phyloP scores from a whole-genome alignment of 768 basidiomycete genomes.

The Floccularia luteovirens region DNA sequence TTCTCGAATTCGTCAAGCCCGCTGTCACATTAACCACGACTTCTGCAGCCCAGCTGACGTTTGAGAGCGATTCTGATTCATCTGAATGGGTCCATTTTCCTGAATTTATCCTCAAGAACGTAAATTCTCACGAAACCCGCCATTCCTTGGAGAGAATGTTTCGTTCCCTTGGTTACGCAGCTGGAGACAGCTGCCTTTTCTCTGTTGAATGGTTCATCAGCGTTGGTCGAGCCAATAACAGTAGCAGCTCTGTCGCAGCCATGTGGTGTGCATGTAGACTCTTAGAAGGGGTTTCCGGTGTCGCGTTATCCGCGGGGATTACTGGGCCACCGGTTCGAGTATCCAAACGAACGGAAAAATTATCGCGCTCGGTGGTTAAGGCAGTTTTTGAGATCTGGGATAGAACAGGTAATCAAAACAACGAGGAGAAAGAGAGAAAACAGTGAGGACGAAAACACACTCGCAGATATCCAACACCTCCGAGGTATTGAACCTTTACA shows the following conservation, averaged over 20 bases:
- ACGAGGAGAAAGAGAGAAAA: conserved; percentile 10
- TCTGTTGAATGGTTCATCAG: conserved; percentile 80
- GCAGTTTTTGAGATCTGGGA: conserved; percentile 72
- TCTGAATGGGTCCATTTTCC: conserved; percentile 44
- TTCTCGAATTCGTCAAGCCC: conserved; percentile 68
- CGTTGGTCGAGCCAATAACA: conserved; percentile 37
- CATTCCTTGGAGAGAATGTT: conserved; percentile 66
- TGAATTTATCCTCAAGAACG: conserved; percentile 45
- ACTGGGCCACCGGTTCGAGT: conserved; percentile 17
- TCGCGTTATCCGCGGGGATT: conserved; percentile 30
- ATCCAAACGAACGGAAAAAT: conserved; percentile 53
- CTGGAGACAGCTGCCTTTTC: conserved; percentile 62
- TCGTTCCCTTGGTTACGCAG: conserved; percentile 58
- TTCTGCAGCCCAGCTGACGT: conserved; percentile 44
- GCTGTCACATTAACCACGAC: conserved; percentile 36
- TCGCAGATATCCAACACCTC: conserved; percentile 43
- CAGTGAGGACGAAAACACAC: conserved; percentile 22
- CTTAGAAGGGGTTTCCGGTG: conserved; percentile 59
- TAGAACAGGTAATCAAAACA: conserved; percentile 21
- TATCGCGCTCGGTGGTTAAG: conserved; percentile 54
- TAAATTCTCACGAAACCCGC: conserved; percentile 42
- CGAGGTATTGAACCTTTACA: conserved; percentile 61
- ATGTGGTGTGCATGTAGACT: conserved; percentile 80
- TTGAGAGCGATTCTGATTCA: conserved; percentile 40
- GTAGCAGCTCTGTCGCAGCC: conserved; percentile 51